Conservation (phyloP, 768 basidiomycete genomes). For the Lentinula guzmanii region DNA sequence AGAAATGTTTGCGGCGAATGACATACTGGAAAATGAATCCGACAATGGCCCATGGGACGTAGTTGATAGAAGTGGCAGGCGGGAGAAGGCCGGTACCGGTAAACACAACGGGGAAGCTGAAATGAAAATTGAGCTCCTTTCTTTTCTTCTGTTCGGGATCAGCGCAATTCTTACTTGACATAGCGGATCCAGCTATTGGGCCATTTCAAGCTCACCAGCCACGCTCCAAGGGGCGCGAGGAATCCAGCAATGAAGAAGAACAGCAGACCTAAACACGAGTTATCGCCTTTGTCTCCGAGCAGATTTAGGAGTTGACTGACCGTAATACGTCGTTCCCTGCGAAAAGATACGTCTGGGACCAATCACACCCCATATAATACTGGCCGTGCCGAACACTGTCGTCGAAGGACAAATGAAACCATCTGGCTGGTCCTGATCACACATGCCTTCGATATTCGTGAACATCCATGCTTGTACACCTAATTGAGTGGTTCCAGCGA, state of each 20-base stretch:
- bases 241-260: constrained; percentile 80
- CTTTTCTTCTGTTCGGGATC: background rate
- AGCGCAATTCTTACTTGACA: constrained; percentile 44
- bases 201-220: constrained; percentile 48
- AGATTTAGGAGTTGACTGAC: constrained; percentile 13
- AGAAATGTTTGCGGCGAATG: constrained; percentile 53
- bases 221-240: constrained; percentile 50
- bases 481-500: constrained; percentile 70
- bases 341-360: constrained; percentile 73
- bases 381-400: constrained; percentile 73
- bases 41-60: constrained; percentile 59
- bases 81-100: constrained; percentile 56
- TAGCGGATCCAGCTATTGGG: constrained; percentile 58
- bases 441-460: constrained; percentile 48
- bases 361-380: constrained; percentile 79
- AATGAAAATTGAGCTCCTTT: background rate
- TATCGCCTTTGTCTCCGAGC: constrained; percentile 3
- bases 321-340: constrained; percentile 53
- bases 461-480: constrained; percentile 79
- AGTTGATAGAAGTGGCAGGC: constrained; percentile 64
- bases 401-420: constrained; percentile 69
- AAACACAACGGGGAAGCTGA: constrained; percentile 52
- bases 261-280: constrained; percentile 33
- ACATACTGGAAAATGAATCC: constrained; percentile 53
- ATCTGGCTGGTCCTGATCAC: constrained; percentile 43